Percentiles rank a stretch among this genome's conserved stretches.
These are phyloP conservation scores for Sporothrix curviconia DNA, from an alignment of 2,329 filamentous ascomycete genomes.

Conservation along the genomic window DNA sequence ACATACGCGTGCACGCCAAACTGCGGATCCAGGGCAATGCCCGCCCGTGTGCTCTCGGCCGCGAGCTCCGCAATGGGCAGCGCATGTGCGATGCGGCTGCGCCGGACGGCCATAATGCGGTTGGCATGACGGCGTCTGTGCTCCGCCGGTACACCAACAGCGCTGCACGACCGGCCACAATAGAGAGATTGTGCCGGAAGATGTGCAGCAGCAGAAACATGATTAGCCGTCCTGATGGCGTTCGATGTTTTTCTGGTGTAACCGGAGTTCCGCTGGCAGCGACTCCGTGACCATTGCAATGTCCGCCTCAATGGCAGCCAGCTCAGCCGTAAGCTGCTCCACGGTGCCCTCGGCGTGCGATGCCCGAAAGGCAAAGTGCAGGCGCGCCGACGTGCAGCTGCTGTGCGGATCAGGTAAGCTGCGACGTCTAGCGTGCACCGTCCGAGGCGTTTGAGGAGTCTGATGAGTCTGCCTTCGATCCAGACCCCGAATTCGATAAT, in stretches of 20 bases:
- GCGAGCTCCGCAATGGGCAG: neutral
- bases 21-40: neutral
- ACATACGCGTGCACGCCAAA: neutral
- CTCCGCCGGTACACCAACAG: conserved; percentile 10
- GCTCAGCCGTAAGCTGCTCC: conserved; percentile 11
- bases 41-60: neutral
- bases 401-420: conserved; percentile 15
- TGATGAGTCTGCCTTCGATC: too few species aligned
- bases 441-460: too few species aligned
- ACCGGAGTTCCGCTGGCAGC: neutral
- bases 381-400: conserved; percentile 13
- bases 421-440: conserved; percentile 12
- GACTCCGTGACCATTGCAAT: conserved; percentile 14
- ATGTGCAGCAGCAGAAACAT: conserved; percentile 18
- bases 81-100: neutral
- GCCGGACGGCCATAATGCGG: neutral
- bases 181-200: conserved; percentile 17
- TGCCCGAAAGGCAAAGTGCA: conserved; percentile 18
- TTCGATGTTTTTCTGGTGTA: neutral
- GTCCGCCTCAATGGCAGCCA: conserved; percentile 14
- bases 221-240: neutral
- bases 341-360: conserved; percentile 16
- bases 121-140: neutral
- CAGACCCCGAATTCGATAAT: too few species aligned
- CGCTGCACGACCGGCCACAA: conserved; percentile 13